Evolutionary conservation across 164 flowering plant genomes (phyloP), one percentile per base, ranked within the genome.

Genomic region (Nymphaea colorata): DNA sequence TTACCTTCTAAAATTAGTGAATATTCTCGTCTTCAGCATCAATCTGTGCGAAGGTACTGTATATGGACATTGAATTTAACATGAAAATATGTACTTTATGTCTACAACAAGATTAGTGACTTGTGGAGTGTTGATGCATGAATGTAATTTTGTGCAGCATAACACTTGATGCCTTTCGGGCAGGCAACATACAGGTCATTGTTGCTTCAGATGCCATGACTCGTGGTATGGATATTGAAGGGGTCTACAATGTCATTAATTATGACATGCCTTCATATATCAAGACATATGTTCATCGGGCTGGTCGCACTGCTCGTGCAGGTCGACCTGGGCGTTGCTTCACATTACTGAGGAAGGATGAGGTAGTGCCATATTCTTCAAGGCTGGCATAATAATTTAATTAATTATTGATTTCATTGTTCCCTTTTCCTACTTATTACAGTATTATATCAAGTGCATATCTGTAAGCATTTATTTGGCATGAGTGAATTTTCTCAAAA

Each of bases 151-250:
- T 51, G 17, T 84, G 77, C 85, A 93, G 98, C 80, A 90, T 88
- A 77, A 84, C 87, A 47, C 68, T 93, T 77, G 79, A 74, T 66
- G 86, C 84, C 65, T 93, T 93, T 71, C 81, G 96, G 51, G 76
- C 72, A 69, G 98, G 96, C 53, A 76, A 85, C 43, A 67, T 86
- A 61, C 89, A 86, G 74, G 96, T 93, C 4, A 90, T 93, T 68
- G 83, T 93, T 71, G 84, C 93, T 57, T 86, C 98, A 44, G 98
- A 93, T 87, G 95, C 91, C 25, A 85, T 93, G 89, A 86, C 98
- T 42, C 96, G 98, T 76, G 98, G 98, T 72, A 93, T 89, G 96
- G 98, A 93, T 75, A 87, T 93, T 70, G 96, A 85, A 76, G 98
- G 96, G 44, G 87, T 93, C 61, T 76, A 70, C 69, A 86, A 82